A percentile compares a stretch with the other conserved stretches of the same genome.
Evolutionary conservation across 2,329 filamentous ascomycete species (phyloP).

Genomic region (Lachnellula cervina): DNA sequence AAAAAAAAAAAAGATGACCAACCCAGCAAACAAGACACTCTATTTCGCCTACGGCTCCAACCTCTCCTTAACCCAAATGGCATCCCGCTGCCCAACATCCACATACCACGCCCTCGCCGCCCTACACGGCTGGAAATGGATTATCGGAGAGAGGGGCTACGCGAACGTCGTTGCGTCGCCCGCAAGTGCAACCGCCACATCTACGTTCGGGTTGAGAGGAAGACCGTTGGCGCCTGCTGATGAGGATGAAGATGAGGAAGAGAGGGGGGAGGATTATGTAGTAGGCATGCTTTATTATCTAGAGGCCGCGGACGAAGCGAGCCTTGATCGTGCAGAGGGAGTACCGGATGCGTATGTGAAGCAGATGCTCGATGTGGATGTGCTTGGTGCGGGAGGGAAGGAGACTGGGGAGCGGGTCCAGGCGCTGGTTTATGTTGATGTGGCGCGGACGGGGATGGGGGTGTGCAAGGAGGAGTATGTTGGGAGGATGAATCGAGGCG

Average conservation of each 20-base stretch:
- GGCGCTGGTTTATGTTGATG: slow-evolving; percentile 59
- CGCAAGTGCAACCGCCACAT: background rate
- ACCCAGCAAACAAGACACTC: slow-evolving; percentile 28
- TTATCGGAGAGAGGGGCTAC: slow-evolving; percentile 63
- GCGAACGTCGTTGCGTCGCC: slow-evolving; percentile 50
- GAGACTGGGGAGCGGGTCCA: slow-evolving; percentile 20
- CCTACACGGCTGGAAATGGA: slow-evolving; percentile 55
- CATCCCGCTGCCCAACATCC: slow-evolving; percentile 49
- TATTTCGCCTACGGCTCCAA: slow-evolving; percentile 73
- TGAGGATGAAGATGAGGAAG: background rate
- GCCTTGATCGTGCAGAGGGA: slow-evolving; percentile 55
- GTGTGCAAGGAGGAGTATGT: slow-evolving; percentile 54
- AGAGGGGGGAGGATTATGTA: slow-evolving; percentile 31
- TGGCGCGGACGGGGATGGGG: slow-evolving; percentile 35
- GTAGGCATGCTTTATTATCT: slow-evolving; percentile 52
- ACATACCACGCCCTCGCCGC: slow-evolving; percentile 47
- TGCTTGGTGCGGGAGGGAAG: slow-evolving; percentile 25
- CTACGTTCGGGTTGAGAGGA: background rate
- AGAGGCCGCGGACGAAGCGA: slow-evolving; percentile 43
- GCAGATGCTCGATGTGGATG: slow-evolving; percentile 36
- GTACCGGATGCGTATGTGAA: slow-evolving; percentile 59
- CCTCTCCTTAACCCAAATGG: slow-evolving; percentile 63
- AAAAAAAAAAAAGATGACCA: background rate
- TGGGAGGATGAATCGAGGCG: slow-evolving; percentile 57
- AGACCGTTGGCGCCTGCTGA: background rate